Base-by-base conservation (phyloP, 805 yeast species). In the Candida silvatica region DNA sequence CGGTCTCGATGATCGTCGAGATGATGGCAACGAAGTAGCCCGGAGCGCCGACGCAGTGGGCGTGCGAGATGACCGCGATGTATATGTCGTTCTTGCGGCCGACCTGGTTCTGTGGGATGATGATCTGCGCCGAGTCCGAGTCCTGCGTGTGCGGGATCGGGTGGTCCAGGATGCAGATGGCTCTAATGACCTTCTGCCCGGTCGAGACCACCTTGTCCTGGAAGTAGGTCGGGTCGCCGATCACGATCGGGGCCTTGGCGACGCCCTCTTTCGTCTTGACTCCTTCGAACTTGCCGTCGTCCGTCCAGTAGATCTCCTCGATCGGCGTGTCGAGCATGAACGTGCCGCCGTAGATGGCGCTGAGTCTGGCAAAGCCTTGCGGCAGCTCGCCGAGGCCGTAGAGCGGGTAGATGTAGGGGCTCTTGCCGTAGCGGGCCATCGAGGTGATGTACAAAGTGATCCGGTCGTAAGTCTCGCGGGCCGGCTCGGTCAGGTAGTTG, bases 311-410 rank as follows among this genome's bases (percentile, higher is more conserved):
- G 15, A 88, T 71, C 62, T 90, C 95, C 41, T 92, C 95, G 43
- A 92, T 77, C 32, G 97, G 96, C 22, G 95, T 90, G 56, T 87
- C 95, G 54, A 92, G 74, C 98, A 92, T 92, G 57, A 87, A 92
- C 15, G 97, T 90, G 52, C 98, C 98, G 44, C 98, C 98, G 54
- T 92, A 87, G 46, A 92, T 90, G 18, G 98, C 98, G 35, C 94
- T 80, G 42, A 92, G 74, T 57, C 98, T 74, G 8, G 97, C 97
- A 66, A 92, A 92, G 6, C 97, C 98, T 64, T 92, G 98, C n/a
- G 98, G 98, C 40, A 92, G 69, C 61, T 92, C 98, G 35, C 98
- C 98, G 39, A 92, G 71, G 6, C 98, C 98, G 54, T 92, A 92
- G 51, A 90, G 67, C 32, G 98, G 98, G 56, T 92, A 92, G 42